Evolutionary conservation across 2,329 filamentous ascomycete genomes (phyloP).

Genomic region (Tothia fuscella): DNA sequence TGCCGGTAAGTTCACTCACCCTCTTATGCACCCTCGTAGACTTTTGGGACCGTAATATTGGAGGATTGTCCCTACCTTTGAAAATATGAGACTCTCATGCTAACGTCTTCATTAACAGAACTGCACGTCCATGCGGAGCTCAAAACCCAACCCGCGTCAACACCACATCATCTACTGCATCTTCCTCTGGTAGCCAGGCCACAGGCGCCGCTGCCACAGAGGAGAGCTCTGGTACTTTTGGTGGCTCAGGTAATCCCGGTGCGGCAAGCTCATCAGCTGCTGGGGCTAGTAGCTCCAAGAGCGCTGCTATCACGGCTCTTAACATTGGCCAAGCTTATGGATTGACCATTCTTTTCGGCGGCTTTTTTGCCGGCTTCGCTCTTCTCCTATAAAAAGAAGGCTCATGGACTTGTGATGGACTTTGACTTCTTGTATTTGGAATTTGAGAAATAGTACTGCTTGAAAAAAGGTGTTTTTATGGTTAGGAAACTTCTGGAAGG

Average conservation of each 20-base stretch:
- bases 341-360: conserved; percentile 7
- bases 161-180: conserved; percentile 27
- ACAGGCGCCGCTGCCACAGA: conserved; percentile 2
- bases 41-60: not conserved
- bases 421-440: no score
- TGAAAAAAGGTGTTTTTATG: no score
- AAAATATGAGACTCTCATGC: not conserved
- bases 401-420: not conserved
- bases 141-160: conserved; percentile 50
- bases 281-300: not conserved
- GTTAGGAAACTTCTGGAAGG: no score
- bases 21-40: not conserved
- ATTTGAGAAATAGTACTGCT: no score
- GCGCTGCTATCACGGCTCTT: not conserved
- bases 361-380: conserved; percentile 11
- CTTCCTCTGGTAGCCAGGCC: conserved; percentile 11
- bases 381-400: conserved; percentile 8
- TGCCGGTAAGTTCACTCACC: conserved; percentile 35
- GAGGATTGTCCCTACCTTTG: not conserved
- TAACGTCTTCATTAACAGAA: conserved; percentile 16
- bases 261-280: not conserved
- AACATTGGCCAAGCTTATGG: conserved; percentile 10
- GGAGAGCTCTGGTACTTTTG: conserved; percentile 5
- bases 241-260: conserved; percentile 1
- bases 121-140: conserved; percentile 63